Conservation (phyloP, 768 basidiomycete genomes). For the Tremella yokohamensis region DNA sequence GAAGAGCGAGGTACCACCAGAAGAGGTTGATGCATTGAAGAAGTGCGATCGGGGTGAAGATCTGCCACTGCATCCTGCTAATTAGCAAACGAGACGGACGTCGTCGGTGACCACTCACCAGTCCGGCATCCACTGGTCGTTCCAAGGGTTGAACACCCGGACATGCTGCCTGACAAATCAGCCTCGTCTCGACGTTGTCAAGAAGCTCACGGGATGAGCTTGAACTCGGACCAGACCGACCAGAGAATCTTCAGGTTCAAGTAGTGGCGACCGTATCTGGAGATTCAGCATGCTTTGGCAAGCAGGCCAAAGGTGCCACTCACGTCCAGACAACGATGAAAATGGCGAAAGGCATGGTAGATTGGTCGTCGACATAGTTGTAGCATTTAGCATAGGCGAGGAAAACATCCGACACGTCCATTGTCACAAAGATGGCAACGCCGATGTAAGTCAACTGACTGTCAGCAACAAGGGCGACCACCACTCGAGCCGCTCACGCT, state of each 20-base stretch:
- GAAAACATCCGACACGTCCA: slow-evolving; percentile 91
- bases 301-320: slow-evolving; percentile 46
- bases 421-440: slow-evolving; percentile 86
- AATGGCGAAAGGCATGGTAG: slow-evolving; percentile 61
- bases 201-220: slow-evolving; percentile 65
- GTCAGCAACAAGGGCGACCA: slow-evolving; percentile 36
- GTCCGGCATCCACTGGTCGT: slow-evolving; percentile 65
- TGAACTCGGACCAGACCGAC: slow-evolving; percentile 78
- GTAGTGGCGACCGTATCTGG: slow-evolving; percentile 89
- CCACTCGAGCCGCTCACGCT: slow-evolving; percentile 7
- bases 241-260: slow-evolving; percentile 79
- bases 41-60: slow-evolving; percentile 69
- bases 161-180: slow-evolving; percentile 17
- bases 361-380: slow-evolving; percentile 74
- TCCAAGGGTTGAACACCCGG: slow-evolving; percentile 51
- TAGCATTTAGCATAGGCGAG: slow-evolving; percentile 83
- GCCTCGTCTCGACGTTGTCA: background rate
- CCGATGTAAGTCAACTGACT: slow-evolving; percentile 73
- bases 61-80: slow-evolving; percentile 67
- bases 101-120: slow-evolving; percentile 54
- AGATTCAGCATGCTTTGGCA: background rate
- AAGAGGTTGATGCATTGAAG: slow-evolving; percentile 84
- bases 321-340: slow-evolving; percentile 80
- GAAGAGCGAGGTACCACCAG: slow-evolving; percentile 83
- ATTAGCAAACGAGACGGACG: too few species aligned